Percentiles rank a stretch among this genome's conserved stretches.
phyloP scores from a whole-genome alignment of 441 rosid species.

The California macrophylla region DNA sequence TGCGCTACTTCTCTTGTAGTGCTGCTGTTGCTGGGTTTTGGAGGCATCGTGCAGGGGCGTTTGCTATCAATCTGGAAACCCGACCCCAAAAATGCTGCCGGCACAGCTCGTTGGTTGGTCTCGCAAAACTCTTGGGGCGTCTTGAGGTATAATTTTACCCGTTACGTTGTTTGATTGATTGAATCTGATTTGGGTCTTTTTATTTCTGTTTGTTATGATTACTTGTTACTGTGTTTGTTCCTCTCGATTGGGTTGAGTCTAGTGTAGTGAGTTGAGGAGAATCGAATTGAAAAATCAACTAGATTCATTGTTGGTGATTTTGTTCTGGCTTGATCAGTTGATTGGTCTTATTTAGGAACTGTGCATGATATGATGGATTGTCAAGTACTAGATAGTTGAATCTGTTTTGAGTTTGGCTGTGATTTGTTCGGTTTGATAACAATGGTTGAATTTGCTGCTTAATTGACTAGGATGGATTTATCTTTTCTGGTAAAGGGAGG shows the following conservation, averaged over 20 bases:
- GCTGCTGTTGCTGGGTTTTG: not conserved
- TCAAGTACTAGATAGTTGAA: not conserved
- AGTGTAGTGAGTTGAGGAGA: not conserved
- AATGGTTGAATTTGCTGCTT: not conserved
- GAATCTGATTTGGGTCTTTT: not conserved
- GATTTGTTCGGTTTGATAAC: not conserved
- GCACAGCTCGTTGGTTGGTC: constrained; percentile 88
- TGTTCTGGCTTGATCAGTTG: not conserved
- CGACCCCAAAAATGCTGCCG: constrained; percentile 44
- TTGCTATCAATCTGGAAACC: constrained; percentile 47
- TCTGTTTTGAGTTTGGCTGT: not conserved
- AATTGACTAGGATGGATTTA: not conserved
- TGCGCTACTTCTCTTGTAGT: not conserved
- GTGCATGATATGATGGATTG: not conserved
- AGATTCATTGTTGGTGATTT: not conserved
- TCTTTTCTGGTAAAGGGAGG: too few relatives aligned
- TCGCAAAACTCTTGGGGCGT: constrained; percentile 75
- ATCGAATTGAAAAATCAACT: not conserved
- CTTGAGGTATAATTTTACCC: constrained; percentile 38
- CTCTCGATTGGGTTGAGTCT: not conserved
- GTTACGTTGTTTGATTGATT: not conserved
- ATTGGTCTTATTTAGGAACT: not conserved
- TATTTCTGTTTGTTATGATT: not conserved
- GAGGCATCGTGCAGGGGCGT: constrained; percentile 29
- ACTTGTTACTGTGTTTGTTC: not conserved